These are phyloP conservation scores for Rhynchosporium graminicola DNA, from an alignment of 2,329 filamentous ascomycete genomes.

Conservation along the genomic window DNA sequence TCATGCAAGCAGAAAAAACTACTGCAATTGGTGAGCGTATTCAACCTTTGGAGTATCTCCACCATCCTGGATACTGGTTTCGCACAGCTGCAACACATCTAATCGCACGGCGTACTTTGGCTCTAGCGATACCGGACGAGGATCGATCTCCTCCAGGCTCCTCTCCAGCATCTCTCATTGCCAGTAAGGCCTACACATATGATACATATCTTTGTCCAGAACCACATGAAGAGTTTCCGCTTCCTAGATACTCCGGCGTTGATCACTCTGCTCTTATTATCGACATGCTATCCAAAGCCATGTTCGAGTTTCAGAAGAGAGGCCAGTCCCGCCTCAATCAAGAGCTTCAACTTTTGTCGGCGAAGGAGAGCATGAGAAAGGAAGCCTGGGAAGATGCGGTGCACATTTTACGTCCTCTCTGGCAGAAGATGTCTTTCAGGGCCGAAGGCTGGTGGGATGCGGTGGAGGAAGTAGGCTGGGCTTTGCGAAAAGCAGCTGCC, in stretches of 20 bases:
- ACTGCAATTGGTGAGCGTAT: constrained; percentile 56
- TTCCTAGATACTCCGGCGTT: constrained; percentile 49
- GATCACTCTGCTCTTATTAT: constrained; percentile 59
- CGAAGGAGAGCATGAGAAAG: constrained; percentile 54
- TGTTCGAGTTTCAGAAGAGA: constrained; percentile 54
- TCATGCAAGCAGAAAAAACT: constrained; percentile 58
- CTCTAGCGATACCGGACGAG: constrained; percentile 59
- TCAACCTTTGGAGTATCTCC: constrained; percentile 63
- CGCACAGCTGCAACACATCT: constrained; percentile 60
- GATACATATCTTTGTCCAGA: constrained; percentile 68
- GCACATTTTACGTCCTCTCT: constrained; percentile 56
- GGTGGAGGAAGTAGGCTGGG: constrained; percentile 61
- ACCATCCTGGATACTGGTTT: constrained; percentile 70
- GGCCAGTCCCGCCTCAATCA: constrained; percentile 55
- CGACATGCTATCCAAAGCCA: constrained; percentile 53
- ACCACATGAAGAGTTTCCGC: constrained; percentile 60
- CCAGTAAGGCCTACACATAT: constrained; percentile 57
- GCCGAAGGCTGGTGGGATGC: constrained; percentile 61
- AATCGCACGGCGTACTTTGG: constrained; percentile 53
- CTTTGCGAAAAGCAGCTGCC: constrained; percentile 58
- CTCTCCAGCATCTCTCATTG: constrained; percentile 49
- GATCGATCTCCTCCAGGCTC: constrained; percentile 54
- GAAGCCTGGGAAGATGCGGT: constrained; percentile 56
- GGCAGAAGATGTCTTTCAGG: constrained; percentile 58
- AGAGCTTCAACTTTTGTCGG: constrained; percentile 57